A percentile compares a stretch with the other conserved stretches of the same genome.
Conservation (phyloP, 306 rosid genomes). For the Carpinus fangiana region DNA sequence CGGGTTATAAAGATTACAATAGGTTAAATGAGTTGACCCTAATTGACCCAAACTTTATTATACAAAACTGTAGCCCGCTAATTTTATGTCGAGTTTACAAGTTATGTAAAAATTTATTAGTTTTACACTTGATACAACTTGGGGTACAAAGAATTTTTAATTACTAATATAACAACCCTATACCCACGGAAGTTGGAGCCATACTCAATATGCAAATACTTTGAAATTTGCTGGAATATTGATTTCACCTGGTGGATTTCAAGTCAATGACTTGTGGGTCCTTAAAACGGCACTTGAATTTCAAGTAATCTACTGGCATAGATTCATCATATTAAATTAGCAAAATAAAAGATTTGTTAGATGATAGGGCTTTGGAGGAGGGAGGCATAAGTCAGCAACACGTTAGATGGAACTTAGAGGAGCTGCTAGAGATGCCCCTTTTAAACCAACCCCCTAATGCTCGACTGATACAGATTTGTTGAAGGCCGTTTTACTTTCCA, state of each 20-base stretch:
- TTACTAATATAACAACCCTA: too few relatives aligned
- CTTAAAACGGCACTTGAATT: not conserved
- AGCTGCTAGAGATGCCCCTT: slow-evolving; percentile 36
- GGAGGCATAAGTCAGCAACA: slow-evolving; percentile 26
- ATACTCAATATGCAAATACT: too few relatives aligned
- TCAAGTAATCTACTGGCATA: too few relatives aligned
- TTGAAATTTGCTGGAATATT: not conserved
- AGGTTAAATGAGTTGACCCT: too few relatives aligned
- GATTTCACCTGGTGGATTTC: not conserved
- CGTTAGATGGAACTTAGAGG: slow-evolving; percentile 40
- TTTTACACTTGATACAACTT: too few relatives aligned
- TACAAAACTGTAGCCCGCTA: too few relatives aligned
- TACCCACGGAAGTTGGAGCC: too few relatives aligned
- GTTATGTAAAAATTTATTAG: too few relatives aligned
- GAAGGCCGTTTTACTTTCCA: slow-evolving; percentile 66
- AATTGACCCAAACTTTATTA: too few relatives aligned
- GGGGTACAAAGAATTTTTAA: too few relatives aligned
- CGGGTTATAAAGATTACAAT: too few relatives aligned
- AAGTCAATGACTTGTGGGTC: not conserved
- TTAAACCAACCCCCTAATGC: slow-evolving; percentile 16
- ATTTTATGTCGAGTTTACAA: too few relatives aligned
- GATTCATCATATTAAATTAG: not conserved
- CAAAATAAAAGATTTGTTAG: not conserved
- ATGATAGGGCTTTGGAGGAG: not conserved
- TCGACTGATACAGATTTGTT: slow-evolving; percentile 51